Evolutionary conservation across 1,139 yeast species (phyloP).

Genomic region (Kluyveromyces sp.): DNA sequence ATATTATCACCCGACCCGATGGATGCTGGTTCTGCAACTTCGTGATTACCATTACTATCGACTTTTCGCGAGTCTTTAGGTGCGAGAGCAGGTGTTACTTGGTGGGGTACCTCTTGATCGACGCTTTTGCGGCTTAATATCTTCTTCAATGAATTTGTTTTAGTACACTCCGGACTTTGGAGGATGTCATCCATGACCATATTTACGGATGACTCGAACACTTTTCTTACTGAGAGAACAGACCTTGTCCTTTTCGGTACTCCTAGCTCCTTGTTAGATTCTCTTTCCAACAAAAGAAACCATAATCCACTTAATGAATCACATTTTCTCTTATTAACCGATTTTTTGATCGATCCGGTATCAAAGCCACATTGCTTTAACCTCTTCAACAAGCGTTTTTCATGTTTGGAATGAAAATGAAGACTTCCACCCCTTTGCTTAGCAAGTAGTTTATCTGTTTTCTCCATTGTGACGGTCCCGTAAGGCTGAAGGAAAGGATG

Average conservation of each 20-base stretch:
- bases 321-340: constrained; percentile 55
- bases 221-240: constrained; percentile 34
- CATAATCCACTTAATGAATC: constrained; percentile 82
- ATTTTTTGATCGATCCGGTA: constrained; percentile 50
- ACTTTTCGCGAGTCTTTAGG: background rate
- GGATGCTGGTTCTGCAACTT: background rate
- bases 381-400: constrained; percentile 56
- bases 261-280: constrained; percentile 40
- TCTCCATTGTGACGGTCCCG: constrained; percentile 38
- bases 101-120: constrained; percentile 1
- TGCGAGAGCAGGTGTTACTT: constrained; percentile 2
- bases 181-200: constrained; percentile 9
- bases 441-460: constrained; percentile 37
- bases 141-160: constrained; percentile 13
- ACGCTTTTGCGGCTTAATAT: constrained; percentile 16
- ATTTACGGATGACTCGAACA: constrained; percentile 17
- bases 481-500: constrained; percentile 53
- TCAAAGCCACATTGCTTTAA: constrained; percentile 62
- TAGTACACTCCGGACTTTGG: constrained; percentile 9
- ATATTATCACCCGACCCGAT: background rate
- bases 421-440: constrained; percentile 31
- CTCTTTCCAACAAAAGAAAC: constrained; percentile 64
- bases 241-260: constrained; percentile 44
- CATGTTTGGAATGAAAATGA: constrained; percentile 54
- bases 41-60: background rate